These are phyloP conservation scores for Carex arenaria DNA, from an alignment of 202 grass and related monocot species.

Conservation along the genomic window DNA sequence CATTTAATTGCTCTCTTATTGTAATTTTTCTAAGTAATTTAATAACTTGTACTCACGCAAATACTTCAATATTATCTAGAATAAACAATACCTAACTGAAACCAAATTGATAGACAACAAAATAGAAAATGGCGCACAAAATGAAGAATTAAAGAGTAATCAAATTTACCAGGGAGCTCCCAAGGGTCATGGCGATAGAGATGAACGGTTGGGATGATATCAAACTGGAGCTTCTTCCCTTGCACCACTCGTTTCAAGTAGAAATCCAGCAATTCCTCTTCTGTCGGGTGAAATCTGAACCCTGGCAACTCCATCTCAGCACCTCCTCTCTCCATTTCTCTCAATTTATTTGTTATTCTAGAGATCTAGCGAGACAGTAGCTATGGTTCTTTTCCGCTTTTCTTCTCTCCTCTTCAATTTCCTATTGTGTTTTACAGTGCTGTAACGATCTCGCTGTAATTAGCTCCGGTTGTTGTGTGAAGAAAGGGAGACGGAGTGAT, in stretches of 20 bases:
- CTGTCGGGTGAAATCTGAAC: slow-evolving; percentile 94
- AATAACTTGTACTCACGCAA: background rate
- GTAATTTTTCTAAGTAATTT: background rate
- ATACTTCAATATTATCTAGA: background rate
- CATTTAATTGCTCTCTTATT: background rate
- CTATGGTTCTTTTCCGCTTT: background rate
- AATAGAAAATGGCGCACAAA: background rate
- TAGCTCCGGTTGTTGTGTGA: background rate
- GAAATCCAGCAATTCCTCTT: slow-evolving; percentile 97
- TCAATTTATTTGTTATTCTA: background rate
- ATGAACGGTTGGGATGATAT: slow-evolving; percentile 80
- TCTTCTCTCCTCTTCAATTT: background rate
- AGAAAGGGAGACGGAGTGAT: background rate
- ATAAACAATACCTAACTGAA: background rate
- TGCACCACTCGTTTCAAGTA: slow-evolving; percentile 61
- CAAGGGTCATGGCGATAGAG: slow-evolving; percentile 81
- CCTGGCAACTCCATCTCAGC: slow-evolving; percentile 58
- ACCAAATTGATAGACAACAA: background rate
- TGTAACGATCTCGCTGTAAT: background rate
- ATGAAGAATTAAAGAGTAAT: background rate
- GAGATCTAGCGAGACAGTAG: background rate
- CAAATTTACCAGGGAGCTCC: slow-evolving; percentile 50
- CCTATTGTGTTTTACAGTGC: background rate
- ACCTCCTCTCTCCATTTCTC: slow-evolving; percentile 7
- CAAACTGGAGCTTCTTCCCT: slow-evolving; percentile 57